phyloP scores from a whole-genome alignment of 2,329 filamentous ascomycete genomes.

The Pseudocercospora pini-densiflorae region DNA sequence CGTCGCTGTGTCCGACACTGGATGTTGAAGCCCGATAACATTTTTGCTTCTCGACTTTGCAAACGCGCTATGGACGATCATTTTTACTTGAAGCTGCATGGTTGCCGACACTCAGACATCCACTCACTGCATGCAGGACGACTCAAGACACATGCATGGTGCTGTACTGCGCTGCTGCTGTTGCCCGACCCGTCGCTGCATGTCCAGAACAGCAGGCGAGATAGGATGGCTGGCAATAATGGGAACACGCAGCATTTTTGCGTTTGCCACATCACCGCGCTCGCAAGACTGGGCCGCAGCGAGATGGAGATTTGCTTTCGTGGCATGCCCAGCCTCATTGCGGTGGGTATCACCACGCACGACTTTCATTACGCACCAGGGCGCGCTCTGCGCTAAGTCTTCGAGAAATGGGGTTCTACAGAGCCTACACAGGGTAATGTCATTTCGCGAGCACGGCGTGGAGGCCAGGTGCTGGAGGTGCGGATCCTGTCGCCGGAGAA shows the following conservation, averaged over 20 bases:
- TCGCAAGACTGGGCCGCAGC: background rate
- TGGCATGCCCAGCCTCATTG: slow-evolving; percentile 4
- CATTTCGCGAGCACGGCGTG: slow-evolving; percentile 8
- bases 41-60: background rate
- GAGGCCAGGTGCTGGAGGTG: slow-evolving; percentile 8
- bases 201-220: background rate
- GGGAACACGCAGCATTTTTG: background rate
- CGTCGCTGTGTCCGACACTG: background rate
- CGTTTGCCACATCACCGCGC: slow-evolving; percentile 2
- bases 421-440: background rate
- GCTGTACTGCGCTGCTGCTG: background rate
- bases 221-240: background rate
- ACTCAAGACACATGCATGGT: slow-evolving; percentile 2
- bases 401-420: background rate
- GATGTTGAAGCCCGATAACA: background rate
- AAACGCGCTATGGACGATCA: slow-evolving; percentile 1
- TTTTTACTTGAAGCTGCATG: slow-evolving; percentile 1
- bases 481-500: background rate
- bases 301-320: background rate
- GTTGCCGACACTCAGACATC: background rate
- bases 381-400: background rate
- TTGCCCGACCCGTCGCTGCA: slow-evolving; percentile 6
- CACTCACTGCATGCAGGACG: slow-evolving; percentile 1
- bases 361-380: slow-evolving; percentile 3
- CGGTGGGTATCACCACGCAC: background rate